These are phyloP conservation scores for Backusella circina DNA, from an alignment of 192 early-diverging fungal genomes.

Conservation along the genomic window DNA sequence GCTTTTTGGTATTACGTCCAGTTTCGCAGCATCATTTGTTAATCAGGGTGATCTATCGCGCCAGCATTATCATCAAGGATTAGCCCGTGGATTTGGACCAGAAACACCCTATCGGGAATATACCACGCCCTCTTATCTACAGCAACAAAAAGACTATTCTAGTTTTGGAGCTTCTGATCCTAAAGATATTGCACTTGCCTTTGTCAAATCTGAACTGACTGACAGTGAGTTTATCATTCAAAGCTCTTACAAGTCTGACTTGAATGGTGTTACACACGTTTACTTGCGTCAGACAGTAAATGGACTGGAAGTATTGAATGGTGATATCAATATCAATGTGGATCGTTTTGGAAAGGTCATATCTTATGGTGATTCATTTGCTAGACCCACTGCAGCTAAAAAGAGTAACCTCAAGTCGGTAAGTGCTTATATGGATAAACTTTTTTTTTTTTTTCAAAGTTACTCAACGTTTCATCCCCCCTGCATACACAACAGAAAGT, in stretches of 20 bases:
- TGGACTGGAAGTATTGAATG: conserved; percentile 75
- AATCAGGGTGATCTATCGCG: background rate
- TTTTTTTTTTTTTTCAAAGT: too few species aligned
- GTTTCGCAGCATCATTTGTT: background rate
- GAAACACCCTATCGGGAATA: conserved; percentile 10
- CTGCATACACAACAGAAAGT: background rate
- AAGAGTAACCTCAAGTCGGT: background rate
- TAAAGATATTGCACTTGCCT: conserved; percentile 42
- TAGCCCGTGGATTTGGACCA: conserved; percentile 19
- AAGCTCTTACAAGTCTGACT: conserved; percentile 63
- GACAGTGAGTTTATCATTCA: conserved; percentile 53
- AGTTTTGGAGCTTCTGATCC: conserved; percentile 13
- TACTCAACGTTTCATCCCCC: background rate
- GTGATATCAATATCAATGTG: conserved; percentile 83
- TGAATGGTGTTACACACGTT: conserved; percentile 81
- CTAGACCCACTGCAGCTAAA: background rate
- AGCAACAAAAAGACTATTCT: conserved; percentile 1
- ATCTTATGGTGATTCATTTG: conserved; percentile 74
- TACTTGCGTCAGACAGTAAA: conserved; percentile 72
- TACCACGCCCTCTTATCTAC: background rate
- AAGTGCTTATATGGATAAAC: background rate
- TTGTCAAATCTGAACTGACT: conserved; percentile 41
- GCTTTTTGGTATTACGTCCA: background rate
- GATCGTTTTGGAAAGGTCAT: conserved; percentile 60
- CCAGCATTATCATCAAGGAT: conserved; percentile 7